Conservation (phyloP, 2,329 filamentous ascomycete genomes). For the Claviceps africana region DNA sequence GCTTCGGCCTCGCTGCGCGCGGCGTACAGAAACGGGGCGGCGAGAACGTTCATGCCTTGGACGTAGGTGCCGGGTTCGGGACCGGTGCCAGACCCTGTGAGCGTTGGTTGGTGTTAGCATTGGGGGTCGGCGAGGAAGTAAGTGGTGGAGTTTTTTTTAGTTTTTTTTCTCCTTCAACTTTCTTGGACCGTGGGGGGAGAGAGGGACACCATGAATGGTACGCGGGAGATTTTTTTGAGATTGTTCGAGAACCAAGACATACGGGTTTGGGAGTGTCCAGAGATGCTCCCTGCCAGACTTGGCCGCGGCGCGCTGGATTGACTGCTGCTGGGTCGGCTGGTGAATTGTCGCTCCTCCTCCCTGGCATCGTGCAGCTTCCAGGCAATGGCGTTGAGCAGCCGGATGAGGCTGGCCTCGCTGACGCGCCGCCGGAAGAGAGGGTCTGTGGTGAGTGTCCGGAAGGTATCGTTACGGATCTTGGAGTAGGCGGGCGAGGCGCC, state of each 20-base stretch:
- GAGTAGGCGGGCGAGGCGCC: slow-evolving; percentile 88
- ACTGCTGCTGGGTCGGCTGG: slow-evolving; percentile 24
- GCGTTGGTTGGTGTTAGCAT: slow-evolving; percentile 35
- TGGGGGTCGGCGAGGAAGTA: not conserved
- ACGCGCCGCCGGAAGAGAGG: slow-evolving; percentile 93
- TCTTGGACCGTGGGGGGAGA: not conserved
- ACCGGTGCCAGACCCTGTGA: slow-evolving; percentile 39
- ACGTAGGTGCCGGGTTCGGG: slow-evolving; percentile 76
- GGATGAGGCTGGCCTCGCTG: slow-evolving; percentile 87
- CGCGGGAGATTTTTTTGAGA: too few species aligned
- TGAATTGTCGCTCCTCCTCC: slow-evolving; percentile 27
- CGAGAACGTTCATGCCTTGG: slow-evolving; percentile 97
- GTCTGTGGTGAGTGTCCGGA: slow-evolving; percentile 89
- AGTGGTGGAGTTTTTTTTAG: too few species aligned
- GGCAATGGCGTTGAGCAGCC: slow-evolving; percentile 84
- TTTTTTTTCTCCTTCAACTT: too few species aligned
- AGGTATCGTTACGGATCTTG: slow-evolving; percentile 97
- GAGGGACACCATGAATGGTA: too few species aligned
- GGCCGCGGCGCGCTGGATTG: slow-evolving; percentile 20
- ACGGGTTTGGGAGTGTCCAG: slow-evolving; percentile 25
- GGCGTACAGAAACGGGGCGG: slow-evolving; percentile 88
- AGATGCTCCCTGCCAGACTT: slow-evolving; percentile 19
- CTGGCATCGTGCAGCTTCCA: slow-evolving; percentile 82
- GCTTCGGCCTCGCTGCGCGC: slow-evolving; percentile 90
- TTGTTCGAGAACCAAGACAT: slow-evolving; percentile 19